Conservation (phyloP, 1,284 basidiomycete genomes). For the Leccinum pallidistipes region DNA sequence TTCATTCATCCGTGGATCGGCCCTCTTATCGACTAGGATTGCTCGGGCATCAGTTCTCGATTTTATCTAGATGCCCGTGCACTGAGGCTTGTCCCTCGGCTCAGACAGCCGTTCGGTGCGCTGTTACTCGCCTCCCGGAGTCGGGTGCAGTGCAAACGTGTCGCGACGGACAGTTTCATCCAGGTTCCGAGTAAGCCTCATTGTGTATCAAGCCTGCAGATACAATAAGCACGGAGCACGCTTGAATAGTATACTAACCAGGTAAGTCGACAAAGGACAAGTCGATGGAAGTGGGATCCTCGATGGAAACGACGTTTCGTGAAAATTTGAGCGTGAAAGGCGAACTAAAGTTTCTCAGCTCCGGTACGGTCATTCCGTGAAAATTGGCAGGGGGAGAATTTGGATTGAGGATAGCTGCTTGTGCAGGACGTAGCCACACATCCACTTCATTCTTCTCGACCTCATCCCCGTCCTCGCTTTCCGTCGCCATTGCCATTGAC, state of each 20-base stretch:
- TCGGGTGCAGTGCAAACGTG: too few species aligned
- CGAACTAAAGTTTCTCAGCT: constrained; percentile 29
- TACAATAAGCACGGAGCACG: constrained; percentile 1
- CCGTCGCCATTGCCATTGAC: too few species aligned
- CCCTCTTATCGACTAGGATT: too few species aligned
- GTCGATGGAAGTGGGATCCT: constrained; percentile 44
- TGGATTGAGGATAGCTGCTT: constrained; percentile 56
- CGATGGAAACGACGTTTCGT: constrained; percentile 52
- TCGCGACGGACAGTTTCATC: too few species aligned
- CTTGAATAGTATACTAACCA: constrained; percentile 31
- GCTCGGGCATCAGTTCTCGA: too few species aligned
- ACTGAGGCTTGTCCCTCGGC: too few species aligned
- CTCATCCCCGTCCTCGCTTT: too few species aligned
- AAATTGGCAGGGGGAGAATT: constrained; percentile 36
- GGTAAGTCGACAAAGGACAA: constrained; percentile 53
- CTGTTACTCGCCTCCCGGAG: too few species aligned
- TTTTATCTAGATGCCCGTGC: too few species aligned
- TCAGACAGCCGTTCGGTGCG: too few species aligned
- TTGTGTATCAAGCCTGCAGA: constrained; percentile 56
- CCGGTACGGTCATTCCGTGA: constrained; percentile 31
- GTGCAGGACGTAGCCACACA: constrained; percentile 55
- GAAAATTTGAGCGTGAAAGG: constrained; percentile 47
- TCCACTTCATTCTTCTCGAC: constrained; percentile 45
- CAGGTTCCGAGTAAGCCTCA: too few species aligned
- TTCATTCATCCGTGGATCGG: too few species aligned